phyloP scores from a whole-genome alignment of 148 eudicot genomes.

The Chenopodium quinoa region DNA sequence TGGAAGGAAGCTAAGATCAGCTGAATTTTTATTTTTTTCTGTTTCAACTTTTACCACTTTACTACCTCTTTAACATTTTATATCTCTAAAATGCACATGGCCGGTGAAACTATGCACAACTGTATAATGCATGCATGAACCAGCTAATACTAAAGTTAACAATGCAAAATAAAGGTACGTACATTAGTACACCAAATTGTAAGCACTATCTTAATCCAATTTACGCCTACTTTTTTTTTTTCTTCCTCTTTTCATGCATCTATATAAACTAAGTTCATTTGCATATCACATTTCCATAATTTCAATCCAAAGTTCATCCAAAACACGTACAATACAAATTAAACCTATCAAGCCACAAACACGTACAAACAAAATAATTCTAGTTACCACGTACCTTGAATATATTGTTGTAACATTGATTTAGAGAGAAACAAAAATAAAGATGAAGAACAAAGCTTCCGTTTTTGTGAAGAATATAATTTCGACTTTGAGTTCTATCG shows the following conservation, averaged over 20 bases:
- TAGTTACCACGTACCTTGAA: neutral
- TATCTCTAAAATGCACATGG: constrained; percentile 18
- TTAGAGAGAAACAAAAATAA: neutral
- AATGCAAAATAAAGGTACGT: neutral
- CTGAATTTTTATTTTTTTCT: neutral
- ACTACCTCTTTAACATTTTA: constrained; percentile 17
- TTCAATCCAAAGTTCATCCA: neutral
- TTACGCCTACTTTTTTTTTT: neutral
- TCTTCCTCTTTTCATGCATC: neutral
- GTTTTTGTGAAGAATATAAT: constrained; percentile 40
- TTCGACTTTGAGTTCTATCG: constrained; percentile 40
- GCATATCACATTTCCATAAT: neutral
- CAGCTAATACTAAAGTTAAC: constrained; percentile 9
- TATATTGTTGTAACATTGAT: neutral
- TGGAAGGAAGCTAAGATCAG: constrained; percentile 5
- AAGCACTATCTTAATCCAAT: constrained; percentile 11
- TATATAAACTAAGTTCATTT: constrained; percentile 6
- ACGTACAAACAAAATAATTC: neutral
- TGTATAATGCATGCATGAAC: constrained; percentile 11
- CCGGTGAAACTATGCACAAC: constrained; percentile 9
- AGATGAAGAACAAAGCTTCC: constrained; percentile 54
- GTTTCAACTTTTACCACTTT: constrained; percentile 21
- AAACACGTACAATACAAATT: neutral
- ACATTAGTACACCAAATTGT: neutral
- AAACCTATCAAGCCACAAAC: neutral